Percentiles rank a stretch among this genome's conserved stretches.
Evolutionary conservation across 2,329 filamentous ascomycete species (phyloP).

Genomic region (Fusarium graminum): DNA sequence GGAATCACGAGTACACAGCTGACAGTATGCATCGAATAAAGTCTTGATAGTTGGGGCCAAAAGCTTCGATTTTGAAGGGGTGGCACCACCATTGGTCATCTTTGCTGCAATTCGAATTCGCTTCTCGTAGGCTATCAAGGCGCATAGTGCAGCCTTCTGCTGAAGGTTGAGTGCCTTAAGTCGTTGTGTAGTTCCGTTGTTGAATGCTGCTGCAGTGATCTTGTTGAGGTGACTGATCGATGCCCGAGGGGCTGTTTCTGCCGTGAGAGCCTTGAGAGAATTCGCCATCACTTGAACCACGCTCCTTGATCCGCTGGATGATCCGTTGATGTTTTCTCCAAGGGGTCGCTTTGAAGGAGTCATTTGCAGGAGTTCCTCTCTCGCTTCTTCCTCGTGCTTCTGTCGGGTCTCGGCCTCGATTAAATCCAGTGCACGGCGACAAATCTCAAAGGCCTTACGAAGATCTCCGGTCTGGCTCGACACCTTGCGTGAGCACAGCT

Average conservation of each 20-base stretch:
- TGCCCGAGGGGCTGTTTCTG: constrained; percentile 86
- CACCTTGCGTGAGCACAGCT: constrained; percentile 94
- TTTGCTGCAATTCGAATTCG: constrained; percentile 68
- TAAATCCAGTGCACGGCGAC: constrained; percentile 87
- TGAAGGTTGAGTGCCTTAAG: constrained; percentile 92
- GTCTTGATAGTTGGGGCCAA: constrained; percentile 84
- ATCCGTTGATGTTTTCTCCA: constrained; percentile 81
- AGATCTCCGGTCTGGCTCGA: constrained; percentile 94
- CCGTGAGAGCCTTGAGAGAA: constrained; percentile 73
- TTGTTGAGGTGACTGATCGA: constrained; percentile 92
- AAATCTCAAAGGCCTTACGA: constrained; percentile 95
- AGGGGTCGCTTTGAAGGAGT: constrained; percentile 82
- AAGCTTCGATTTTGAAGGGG: constrained; percentile 72
- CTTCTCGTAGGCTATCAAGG: constrained; percentile 87
- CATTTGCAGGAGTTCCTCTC: constrained; percentile 68
- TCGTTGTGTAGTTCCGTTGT: constrained; percentile 86
- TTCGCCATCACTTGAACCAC: constrained; percentile 63
- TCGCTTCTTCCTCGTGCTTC: constrained; percentile 74
- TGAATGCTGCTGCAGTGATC: constrained; percentile 89
- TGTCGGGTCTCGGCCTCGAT: constrained; percentile 86
- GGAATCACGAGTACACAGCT: constrained; percentile 87
- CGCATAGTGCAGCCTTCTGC: constrained; percentile 94
- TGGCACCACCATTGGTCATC: constrained; percentile 56
- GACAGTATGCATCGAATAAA: constrained; percentile 85
- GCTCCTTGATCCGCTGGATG: constrained; percentile 59